Conservation (phyloP, 2,329 filamentous ascomycete species). For the Shiraia sp. region DNA sequence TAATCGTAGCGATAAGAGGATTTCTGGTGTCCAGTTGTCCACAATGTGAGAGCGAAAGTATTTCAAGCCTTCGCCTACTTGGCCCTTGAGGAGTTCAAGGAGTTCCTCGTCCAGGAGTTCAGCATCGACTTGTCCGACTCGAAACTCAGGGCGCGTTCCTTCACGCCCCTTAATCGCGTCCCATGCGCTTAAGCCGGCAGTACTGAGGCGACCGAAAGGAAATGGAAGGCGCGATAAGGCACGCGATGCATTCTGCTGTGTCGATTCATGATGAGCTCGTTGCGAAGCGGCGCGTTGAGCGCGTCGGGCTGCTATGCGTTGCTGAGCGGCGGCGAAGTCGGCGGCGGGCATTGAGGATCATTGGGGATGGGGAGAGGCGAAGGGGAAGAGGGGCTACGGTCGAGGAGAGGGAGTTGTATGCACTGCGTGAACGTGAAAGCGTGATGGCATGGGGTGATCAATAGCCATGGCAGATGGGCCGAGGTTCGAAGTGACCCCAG, state of each 20-base stretch:
- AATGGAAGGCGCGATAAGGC: constrained; percentile 48
- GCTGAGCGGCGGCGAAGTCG: constrained; percentile 87
- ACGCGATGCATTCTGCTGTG: constrained; percentile 48
- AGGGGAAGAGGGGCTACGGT: constrained; percentile 5
- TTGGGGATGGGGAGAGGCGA: constrained; percentile 10
- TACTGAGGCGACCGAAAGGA: constrained; percentile 64
- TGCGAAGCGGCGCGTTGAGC: constrained; percentile 71
- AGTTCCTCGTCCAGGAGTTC: constrained; percentile 94
- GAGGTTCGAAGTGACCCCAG: constrained; percentile 25
- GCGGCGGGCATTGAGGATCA: constrained; percentile 48
- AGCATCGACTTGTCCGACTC: constrained; percentile 94
- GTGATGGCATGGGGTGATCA: constrained; percentile 19
- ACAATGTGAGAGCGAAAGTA: constrained; percentile 78
- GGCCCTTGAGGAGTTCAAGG: constrained; percentile 78
- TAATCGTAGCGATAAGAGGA: constrained; percentile 74
- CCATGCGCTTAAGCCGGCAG: constrained; percentile 62
- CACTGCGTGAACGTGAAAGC: constrained; percentile 15
- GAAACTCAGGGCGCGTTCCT: constrained; percentile 81
- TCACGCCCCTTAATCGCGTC: constrained; percentile 72
- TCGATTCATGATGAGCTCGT: constrained; percentile 53
- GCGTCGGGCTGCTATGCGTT: constrained; percentile 81
- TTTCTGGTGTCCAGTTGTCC: constrained; percentile 87
- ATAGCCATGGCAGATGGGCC: constrained; percentile 19
- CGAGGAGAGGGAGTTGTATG: constrained; percentile 1
- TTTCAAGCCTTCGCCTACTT: constrained; percentile 85